Base-by-base conservation (phyloP, 2,329 filamentous ascomycete genomes). In the Ophiostoma himal-ulmi region DNA sequence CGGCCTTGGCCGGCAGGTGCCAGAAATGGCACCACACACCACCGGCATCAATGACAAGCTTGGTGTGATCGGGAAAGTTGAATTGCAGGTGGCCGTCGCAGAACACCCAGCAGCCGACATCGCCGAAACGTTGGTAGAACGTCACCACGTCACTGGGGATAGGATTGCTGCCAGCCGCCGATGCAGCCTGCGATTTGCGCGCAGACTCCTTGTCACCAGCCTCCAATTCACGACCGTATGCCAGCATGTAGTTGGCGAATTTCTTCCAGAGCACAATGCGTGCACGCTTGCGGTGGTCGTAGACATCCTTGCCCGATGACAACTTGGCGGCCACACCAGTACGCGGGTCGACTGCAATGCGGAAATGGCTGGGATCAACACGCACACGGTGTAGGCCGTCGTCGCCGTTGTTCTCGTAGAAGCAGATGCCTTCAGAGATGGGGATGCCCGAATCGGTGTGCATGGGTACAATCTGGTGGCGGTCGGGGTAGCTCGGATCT, bases 51-150 rank as follows among this genome's bases (percentile, higher is more conserved):
- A 95, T 81, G 14, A 94, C 89, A 70, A 95, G 86, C 80, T 95
- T 95, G 71, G 92, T 94, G 78, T 95, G 92, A 75, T 95, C 92
- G 2, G 92, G 91, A 78, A 95, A 95, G 80, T 95, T 94, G 80
- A 94, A 91, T 86, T 93, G 70, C 74, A 94, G 84, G 75, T 92
- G 91, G 2, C 92, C 92, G 77, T 94, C 91, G 70, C 86, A 87
- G 76, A 94, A 94, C 68, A 89, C 88, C 91, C 91, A 94, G 79
- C 91, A 90, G 20, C 91, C 91, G 39, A 94, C 91, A 75, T 91
- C 91, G 62, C 91, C 91, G 72, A 92, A 89, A 67, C 91, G 85
- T 80, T 94, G 91, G 77, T 94, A 94, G 74, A 94, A 94, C 0
- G 89, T 91, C 64, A 94, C 89, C 68, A 93, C 81, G 73, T 89